phyloP scores from a whole-genome alignment of 768 basidiomycete genomes.

The Leccinum subgranulosum region DNA sequence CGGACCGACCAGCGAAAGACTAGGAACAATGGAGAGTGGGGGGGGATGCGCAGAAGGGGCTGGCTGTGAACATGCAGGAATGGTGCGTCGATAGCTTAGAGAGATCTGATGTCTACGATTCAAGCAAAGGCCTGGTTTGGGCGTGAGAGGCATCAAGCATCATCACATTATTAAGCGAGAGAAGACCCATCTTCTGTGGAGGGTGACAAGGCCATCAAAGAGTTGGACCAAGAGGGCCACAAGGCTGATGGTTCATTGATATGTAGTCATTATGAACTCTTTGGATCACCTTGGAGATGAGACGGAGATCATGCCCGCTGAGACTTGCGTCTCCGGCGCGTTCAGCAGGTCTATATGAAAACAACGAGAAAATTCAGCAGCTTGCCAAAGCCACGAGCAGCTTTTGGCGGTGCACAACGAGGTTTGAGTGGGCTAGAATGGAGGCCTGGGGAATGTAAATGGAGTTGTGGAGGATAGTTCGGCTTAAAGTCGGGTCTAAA shows the following conservation, averaged over 20 bases:
- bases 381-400: neutral
- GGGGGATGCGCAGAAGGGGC: neutral
- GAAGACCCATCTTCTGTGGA: slow-evolving; percentile 2
- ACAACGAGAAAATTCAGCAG: neutral
- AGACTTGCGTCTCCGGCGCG: neutral
- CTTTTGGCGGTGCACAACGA: neutral
- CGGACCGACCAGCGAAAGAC: neutral
- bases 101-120: slow-evolving; percentile 6
- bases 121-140: neutral
- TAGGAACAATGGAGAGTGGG: neutral
- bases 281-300: neutral
- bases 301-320: neutral
- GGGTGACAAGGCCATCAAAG: neutral
- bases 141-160: slow-evolving; percentile 12
- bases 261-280: neutral
- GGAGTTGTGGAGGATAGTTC: neutral
- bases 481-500: slow-evolving; percentile 18
- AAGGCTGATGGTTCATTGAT: slow-evolving; percentile 3
- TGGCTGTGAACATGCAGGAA: slow-evolving; percentile 21
- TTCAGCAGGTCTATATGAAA: neutral
- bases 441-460: neutral
- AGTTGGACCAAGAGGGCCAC: slow-evolving; percentile 4
- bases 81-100: slow-evolving; percentile 17
- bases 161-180: slow-evolving; percentile 5
- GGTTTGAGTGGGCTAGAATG: neutral